Conservation (phyloP, 768 basidiomycete genomes). For the Suillus subluteus region DNA sequence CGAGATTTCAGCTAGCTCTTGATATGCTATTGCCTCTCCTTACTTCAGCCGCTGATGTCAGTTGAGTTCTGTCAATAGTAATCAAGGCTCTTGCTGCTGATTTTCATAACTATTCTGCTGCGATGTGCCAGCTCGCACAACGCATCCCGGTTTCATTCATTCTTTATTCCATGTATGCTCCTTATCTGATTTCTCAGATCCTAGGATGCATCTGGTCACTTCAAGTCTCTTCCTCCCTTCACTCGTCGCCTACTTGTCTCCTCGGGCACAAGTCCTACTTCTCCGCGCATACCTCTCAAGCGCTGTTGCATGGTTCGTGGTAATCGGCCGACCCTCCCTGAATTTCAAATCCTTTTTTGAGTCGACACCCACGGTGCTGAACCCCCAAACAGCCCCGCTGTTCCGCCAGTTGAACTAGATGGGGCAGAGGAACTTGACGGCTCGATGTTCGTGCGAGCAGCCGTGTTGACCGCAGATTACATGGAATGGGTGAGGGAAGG, state of each 20-base stretch:
- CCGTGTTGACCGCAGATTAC: conserved; percentile 34
- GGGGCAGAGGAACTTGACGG: conserved; percentile 39
- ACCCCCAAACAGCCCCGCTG: background rate
- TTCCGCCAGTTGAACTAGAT: conserved; percentile 21
- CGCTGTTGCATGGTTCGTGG: conserved; percentile 31
- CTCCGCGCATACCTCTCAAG: conserved; percentile 33
- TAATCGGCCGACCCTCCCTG: conserved; percentile 33
- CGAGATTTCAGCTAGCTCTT: conserved; percentile 83
- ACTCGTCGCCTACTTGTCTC: conserved; percentile 22
- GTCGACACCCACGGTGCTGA: background rate
- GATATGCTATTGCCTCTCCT: conserved; percentile 80
- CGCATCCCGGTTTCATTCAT: conserved; percentile 81
- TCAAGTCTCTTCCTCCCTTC: conserved; percentile 35
- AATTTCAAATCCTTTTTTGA: conserved; percentile 36
- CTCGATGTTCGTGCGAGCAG: conserved; percentile 38
- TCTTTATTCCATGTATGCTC: conserved; percentile 78
- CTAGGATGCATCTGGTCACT: conserved; percentile 36
- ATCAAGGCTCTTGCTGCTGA: conserved; percentile 16
- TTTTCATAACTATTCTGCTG: conserved; percentile 17
- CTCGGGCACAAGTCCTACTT: conserved; percentile 27
- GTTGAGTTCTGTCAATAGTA: conserved; percentile 27
- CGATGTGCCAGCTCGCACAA: conserved; percentile 56
- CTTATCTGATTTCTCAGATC: conserved; percentile 64
- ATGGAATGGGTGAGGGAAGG: conserved; percentile 27
- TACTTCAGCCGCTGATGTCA: conserved; percentile 59